Base-by-base conservation (phyloP, 2,329 filamentous ascomycete species). In the Sporothrix brunneoviolacea region DNA sequence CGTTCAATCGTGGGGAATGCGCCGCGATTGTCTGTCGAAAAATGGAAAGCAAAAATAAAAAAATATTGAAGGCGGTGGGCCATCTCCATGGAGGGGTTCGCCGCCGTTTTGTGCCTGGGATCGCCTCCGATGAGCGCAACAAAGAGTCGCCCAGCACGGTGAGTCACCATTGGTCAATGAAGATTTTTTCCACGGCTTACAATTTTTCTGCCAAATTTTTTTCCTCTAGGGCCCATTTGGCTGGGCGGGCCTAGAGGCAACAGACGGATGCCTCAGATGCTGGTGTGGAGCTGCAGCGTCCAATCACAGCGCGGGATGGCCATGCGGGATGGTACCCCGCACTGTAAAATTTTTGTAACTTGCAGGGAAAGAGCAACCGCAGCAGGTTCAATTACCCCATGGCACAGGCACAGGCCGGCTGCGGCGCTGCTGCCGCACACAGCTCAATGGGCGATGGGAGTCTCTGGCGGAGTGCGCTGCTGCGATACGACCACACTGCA, bases 111-210 rank as follows among this genome's bases (percentile, higher is more conserved):
- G 24, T 10, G 24, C 24, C 16, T 24, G 10, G 37, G 35, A 27
- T 24, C 30, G 12, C 13, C 53, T 55, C 55, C 53, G 55, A 56
- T 51, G 37, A 38, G 41, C 47, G 54, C 50, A 50, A 39, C n/a
- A 13, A 15, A n/a, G 15, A 8, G 7, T 30, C 13, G 28, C n/a
- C n/a, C n/a, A n/a, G n/a, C n/a, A 28, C 24, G n/a, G 47, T 57
- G 54, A 57, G 33, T 56, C 55, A 57, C 45, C 39, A 57, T 57
- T 57, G 55, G 54, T 51, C 55, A 56, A 54, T 57, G 48, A 56
- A 47, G 10, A 28, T 28, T 28, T 28, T 28, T 28, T 45, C 35
- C 9, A n/a, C n/a, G n/a, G n/a, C n/a, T n/a, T n/a, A n/a, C n/a
- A 28, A 28, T 28, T 28, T 28, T 28, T 28, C 24, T 28, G 24